Conservation (phyloP, 2,329 filamentous ascomycete genomes). For the Trichoderma citrinoviride region DNA sequence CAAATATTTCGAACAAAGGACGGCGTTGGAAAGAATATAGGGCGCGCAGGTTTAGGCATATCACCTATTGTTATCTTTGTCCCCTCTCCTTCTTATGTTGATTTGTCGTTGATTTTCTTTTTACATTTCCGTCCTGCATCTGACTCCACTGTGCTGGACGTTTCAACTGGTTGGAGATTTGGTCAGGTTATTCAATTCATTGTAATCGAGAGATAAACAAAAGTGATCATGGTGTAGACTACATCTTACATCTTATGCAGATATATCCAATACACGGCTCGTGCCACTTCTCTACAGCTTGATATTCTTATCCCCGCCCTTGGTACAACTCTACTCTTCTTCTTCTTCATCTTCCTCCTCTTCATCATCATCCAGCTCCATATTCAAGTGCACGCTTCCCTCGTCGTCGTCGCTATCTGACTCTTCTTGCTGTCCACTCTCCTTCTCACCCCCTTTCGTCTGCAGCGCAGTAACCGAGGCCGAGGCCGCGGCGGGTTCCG, state of each 20-base stretch:
- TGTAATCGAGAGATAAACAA: neutral
- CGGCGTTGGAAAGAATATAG: slow-evolving; percentile 10
- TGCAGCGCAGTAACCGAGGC: slow-evolving; percentile 10
- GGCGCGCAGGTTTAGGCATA: neutral
- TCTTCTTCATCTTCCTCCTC: slow-evolving; percentile 34
- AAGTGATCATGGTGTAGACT: neutral
- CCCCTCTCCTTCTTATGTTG: neutral
- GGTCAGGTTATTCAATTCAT: neutral
- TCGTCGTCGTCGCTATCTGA: slow-evolving; percentile 47
- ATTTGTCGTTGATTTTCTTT: neutral
- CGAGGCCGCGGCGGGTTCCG: slow-evolving; percentile 9
- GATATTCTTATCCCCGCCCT: neutral
- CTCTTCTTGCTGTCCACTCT: slow-evolving; percentile 28
- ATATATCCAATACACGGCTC: slow-evolving; percentile 16
- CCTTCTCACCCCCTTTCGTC: slow-evolving; percentile 26
- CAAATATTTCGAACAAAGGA: neutral
- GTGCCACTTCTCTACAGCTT: neutral
- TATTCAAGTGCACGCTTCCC: slow-evolving; percentile 57
- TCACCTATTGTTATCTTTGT: neutral
- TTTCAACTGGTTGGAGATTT: neutral
- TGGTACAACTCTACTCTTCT: slow-evolving; percentile 10
- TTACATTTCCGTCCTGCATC: neutral
- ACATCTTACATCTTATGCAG: slow-evolving; percentile 3
- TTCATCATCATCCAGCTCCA: slow-evolving; percentile 55
- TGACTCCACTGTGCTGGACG: neutral